phyloP scores from a whole-genome alignment of 331 rosid species.

The Malus hybrid region DNA sequence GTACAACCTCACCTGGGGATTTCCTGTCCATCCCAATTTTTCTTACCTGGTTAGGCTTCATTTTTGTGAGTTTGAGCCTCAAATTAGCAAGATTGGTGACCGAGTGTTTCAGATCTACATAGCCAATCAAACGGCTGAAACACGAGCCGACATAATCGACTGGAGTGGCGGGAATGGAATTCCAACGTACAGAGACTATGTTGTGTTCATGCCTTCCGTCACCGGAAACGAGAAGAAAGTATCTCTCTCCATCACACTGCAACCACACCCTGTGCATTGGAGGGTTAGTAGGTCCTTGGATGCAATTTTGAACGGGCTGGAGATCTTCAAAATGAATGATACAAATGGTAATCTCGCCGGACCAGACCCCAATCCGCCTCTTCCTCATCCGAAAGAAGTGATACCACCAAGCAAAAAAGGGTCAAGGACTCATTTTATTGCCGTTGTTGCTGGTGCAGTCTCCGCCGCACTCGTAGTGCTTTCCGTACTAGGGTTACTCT shows the following conservation, averaged over 20 bases:
- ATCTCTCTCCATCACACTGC: rapidly evolving
- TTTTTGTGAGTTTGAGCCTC: slow-evolving; percentile 28
- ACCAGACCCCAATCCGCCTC: slow-evolving; percentile 33
- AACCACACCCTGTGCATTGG: no score
- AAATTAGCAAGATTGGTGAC: background rate
- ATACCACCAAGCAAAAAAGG: background rate
- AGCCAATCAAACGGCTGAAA: background rate
- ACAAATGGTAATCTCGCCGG: slow-evolving; percentile 26
- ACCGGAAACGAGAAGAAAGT: background rate
- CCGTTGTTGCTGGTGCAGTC: background rate
- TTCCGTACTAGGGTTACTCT: background rate
- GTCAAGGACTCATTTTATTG: background rate
- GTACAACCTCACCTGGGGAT: background rate
- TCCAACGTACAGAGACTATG: slow-evolving; percentile 26
- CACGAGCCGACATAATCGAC: background rate
- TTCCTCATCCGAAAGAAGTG: rapidly evolving
- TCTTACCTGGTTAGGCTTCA: background rate
- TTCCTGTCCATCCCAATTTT: background rate
- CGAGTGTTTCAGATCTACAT: slow-evolving; percentile 25
- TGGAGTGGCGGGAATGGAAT: background rate
- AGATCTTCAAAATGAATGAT: slow-evolving; percentile 42
- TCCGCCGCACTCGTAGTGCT: slow-evolving; percentile 8
- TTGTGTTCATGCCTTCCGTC: rapidly evolving
- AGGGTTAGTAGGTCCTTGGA: background rate
- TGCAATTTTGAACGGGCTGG: slow-evolving; percentile 44